Base-by-base conservation (phyloP, 1,284 basidiomycete genomes). In the Mycena sp. region DNA sequence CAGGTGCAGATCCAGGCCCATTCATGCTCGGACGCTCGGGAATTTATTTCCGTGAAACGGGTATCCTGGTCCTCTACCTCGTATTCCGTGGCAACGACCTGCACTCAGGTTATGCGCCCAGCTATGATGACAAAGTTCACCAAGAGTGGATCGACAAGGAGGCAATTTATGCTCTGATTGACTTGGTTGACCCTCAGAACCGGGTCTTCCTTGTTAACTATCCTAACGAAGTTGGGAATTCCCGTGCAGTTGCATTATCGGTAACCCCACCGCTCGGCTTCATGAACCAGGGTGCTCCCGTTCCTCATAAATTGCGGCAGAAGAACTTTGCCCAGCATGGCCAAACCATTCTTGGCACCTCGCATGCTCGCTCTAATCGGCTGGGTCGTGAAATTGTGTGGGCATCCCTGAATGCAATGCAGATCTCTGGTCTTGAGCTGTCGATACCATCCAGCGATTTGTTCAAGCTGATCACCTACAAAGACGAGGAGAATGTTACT, bases 1-100 rank as follows among this genome's bases (percentile, higher is more conserved):
- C 32, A 35, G 32, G 14, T 28, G 16, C 57, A 4, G 57, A 59
- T 40, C 58, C 58, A 1, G 58, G 58, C 12, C 58, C 58, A 6
- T 59, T 59, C 16, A 59, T 59, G 58, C 35, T 59, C 5, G 58
- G 49, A 5, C 26, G 58, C 2, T 44, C 3, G 10, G 58, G 58
- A 0, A 7, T 59, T 1, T 57, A 57, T n/a, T 23, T 57, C 23
- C 55, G 44, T 14, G 44, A 57, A n/a, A 38, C 55, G 3, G 40
- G 30, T 1, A 26, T 57, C 1, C 55, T 57, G 14, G 38, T 57
- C 1, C 43, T 57, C 17, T 57, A 46, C 26, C 55, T 57, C 12
- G 6, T 57, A 10, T 57, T 57, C n/a, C 43, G 44, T 6, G 44
- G 55, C 0, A 57, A 57, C 21, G 44, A 57, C 16, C 32, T 57